A percentile compares a stretch with the other conserved stretches of the same genome.
Conservation (phyloP, 108 stramenopile species). For the Nitzschia sp. region DNA sequence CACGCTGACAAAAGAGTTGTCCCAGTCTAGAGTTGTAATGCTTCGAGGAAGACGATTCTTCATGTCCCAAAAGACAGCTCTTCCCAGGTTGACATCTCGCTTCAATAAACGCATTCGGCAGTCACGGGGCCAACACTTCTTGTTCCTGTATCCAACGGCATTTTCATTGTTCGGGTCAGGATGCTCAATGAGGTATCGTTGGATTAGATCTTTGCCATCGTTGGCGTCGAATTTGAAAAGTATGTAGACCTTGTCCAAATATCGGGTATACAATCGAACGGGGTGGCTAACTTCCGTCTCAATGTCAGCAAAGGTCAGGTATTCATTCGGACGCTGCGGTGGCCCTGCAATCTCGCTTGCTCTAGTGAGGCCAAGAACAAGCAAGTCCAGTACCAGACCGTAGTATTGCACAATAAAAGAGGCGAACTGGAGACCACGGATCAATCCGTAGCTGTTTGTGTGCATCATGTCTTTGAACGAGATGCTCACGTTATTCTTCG, state of each 20-base stretch:
- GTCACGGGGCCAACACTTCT: constrained; percentile 99
- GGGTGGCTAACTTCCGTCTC: constrained; percentile 96
- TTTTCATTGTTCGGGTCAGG: constrained; percentile 99
- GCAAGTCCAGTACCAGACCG: constrained; percentile 95
- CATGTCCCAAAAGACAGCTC: constrained; percentile 98
- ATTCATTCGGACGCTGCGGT: constrained; percentile 97
- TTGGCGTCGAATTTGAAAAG: constrained; percentile 94
- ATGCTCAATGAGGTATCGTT: constrained; percentile 98
- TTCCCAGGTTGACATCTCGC: constrained; percentile 98
- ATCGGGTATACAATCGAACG: constrained; percentile 97
- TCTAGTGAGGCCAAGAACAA: constrained; percentile 93
- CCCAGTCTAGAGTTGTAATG: constrained; percentile 97
- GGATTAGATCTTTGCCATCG: constrained; percentile 96
- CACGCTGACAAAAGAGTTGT: constrained; percentile 96
- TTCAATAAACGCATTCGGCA: constrained; percentile 98
- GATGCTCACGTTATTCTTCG: constrained; percentile 97
- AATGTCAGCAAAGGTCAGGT: constrained; percentile 93
- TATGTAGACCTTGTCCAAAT: constrained; percentile 98
- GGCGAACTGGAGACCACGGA: constrained; percentile 95
- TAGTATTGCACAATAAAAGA: constrained; percentile 99
- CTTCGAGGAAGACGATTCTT: constrained; percentile 98
- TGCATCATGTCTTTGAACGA: constrained; percentile 99
- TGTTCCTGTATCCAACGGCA: constrained; percentile 99
- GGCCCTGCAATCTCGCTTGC: constrained; percentile 98
- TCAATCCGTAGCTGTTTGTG: constrained; percentile 97